Percentiles rank a stretch among this genome's conserved stretches.
Evolutionary conservation across 495 filamentous ascomycete species (phyloP).

Genomic region (Penicillium diatomitis): DNA sequence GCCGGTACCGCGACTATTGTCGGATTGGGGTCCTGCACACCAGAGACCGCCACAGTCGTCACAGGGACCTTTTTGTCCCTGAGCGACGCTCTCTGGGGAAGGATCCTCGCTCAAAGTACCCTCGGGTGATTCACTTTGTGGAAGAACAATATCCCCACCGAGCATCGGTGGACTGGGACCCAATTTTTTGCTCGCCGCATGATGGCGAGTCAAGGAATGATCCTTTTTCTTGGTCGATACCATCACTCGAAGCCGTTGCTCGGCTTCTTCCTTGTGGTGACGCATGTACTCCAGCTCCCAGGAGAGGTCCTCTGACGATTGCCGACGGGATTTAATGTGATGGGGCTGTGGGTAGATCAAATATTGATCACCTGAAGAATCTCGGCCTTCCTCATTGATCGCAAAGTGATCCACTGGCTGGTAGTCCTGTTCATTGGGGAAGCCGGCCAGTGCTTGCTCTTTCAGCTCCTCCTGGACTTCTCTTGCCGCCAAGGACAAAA

Average conservation of each 20-base stretch:
- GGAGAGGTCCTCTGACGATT: constrained; percentile 40
- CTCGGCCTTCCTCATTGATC: constrained; percentile 43
- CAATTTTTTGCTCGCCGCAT: constrained; percentile 43
- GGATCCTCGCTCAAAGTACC: constrained; percentile 67
- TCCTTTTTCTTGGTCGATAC: constrained; percentile 8
- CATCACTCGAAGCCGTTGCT: constrained; percentile 27
- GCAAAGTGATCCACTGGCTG: constrained; percentile 54
- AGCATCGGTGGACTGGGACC: constrained; percentile 72
- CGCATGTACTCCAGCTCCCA: constrained; percentile 46
- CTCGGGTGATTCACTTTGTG: constrained; percentile 67
- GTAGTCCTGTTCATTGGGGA: constrained; percentile 55
- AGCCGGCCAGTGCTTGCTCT: constrained; percentile 62
- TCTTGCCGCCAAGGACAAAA: constrained; percentile 65
- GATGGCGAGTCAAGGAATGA: constrained; percentile 26
- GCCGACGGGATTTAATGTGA: constrained; percentile 24
- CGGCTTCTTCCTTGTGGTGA: constrained; percentile 37
- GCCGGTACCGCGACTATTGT: constrained; percentile 31
- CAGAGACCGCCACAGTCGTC: constrained; percentile 31
- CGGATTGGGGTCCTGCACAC: constrained; percentile 19
- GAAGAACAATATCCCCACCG: constrained; percentile 64
- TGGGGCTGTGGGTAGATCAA: constrained; percentile 30
- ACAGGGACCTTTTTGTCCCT: constrained; percentile 5
- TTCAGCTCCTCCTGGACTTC: constrained; percentile 65
- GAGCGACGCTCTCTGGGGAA: constrained; percentile 5
- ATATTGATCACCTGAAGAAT: constrained; percentile 24